Evolutionary conservation across 352 stramenopile genomes (phyloP), one percentile per base, ranked within the genome.

Genomic region (Thraustochytrium aureum): DNA sequence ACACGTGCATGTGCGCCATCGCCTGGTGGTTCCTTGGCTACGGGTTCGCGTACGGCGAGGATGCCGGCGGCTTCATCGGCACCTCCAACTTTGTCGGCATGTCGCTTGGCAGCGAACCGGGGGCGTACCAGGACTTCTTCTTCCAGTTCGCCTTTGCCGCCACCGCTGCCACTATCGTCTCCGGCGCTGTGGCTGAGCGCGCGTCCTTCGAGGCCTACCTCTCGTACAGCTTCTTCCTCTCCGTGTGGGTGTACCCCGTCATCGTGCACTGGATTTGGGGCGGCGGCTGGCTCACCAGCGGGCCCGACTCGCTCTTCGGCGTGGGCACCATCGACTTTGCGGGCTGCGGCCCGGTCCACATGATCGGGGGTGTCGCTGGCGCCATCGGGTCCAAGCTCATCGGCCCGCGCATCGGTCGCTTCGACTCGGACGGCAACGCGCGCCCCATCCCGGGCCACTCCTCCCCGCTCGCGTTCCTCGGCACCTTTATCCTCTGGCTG

Each of bases 401-500:
- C 35, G 76, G 76, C 10, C 76, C 76, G 0, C 67, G 76, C 2
- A 35, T 75, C 20, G 66, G 66, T n/a, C 45, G 66, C 37, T 75
- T 82, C 43, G 74, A 82, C 41, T 72, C 45, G 10, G 50, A 82
- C 56, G 72, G 72, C n/a, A 82, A 82, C 14, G 26, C 61, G 61
- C 72, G 59, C 4, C 38, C 52, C 45, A 81, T 81, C 37, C 72
- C 54, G 1, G 72, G 62, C 26, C 86, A 89, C 76, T 87, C 82
- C 50, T 85, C 88, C 30, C 72, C 86, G 32, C 83, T 89, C 42
- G 87, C 90, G 84, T 87, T 50, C 74, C 62, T 92, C 33, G 89
- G 89, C 37, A 91, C 87, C 26, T 88, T 93, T 74, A 86, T 93
- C 42, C 86, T 94, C 26, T 93, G 89, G 89, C 87, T 93, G 72